Percentiles rank a stretch among this genome's conserved stretches.
These are phyloP conservation scores for Taxillus chinensis DNA, from an alignment of 164 flowering plant species.

Conservation along the genomic window DNA sequence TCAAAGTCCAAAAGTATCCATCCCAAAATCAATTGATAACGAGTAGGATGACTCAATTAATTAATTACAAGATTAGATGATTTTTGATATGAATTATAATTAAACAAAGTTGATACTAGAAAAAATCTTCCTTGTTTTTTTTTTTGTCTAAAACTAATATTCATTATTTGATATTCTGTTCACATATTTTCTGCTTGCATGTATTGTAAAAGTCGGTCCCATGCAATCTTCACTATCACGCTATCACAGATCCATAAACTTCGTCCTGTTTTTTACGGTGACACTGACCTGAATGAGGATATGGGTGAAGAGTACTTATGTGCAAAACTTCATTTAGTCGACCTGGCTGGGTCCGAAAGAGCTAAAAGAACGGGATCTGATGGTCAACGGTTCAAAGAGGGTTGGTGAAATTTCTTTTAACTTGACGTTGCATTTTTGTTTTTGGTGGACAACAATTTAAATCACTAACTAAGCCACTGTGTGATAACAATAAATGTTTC, in stretches of 20 bases:
- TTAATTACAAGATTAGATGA: too few relatives aligned
- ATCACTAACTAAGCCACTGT: not conserved
- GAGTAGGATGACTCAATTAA: too few relatives aligned
- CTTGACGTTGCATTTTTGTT: not conserved
- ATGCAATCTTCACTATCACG: conserved; percentile 3
- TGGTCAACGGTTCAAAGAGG: conserved; percentile 3
- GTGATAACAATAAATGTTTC: not conserved
- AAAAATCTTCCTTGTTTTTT: not conserved
- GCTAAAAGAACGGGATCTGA: conserved; percentile 2
- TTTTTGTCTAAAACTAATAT: not conserved
- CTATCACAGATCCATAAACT: not conserved
- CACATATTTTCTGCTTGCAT: not conserved
- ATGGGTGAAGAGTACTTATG: conserved; percentile 4
- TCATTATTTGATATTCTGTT: not conserved
- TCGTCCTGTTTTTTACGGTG: not conserved
- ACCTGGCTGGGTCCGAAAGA: conserved; percentile 2
- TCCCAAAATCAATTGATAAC: too few relatives aligned
- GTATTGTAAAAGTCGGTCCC: conserved; percentile 1
- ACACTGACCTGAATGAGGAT: not conserved
- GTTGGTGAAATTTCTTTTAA: not conserved
- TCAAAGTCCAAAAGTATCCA: too few relatives aligned
- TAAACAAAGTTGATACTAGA: too few relatives aligned
- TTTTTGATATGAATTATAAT: too few relatives aligned
- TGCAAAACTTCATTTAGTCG: conserved; percentile 2
- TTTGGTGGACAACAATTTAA: too few relatives aligned